Percentiles rank a stretch among this genome's conserved stretches.
phyloP scores from a whole-genome alignment of 1,284 basidiomycete species.

The Leccinum variabile region DNA sequence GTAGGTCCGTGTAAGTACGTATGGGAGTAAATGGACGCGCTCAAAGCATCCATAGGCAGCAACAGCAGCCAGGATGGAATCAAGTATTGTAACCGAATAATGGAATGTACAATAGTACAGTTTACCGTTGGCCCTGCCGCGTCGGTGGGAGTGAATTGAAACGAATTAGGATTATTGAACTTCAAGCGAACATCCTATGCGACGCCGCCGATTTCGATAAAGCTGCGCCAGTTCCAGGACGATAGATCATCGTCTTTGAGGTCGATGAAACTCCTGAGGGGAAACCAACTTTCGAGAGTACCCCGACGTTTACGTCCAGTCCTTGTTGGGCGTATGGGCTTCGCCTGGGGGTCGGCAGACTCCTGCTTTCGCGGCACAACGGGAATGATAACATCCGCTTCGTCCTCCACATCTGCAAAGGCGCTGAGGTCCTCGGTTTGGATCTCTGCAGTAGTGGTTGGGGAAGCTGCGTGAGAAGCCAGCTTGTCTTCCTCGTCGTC shows the following conservation, averaged over 20 bases:
- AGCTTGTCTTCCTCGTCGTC: slow-evolving; percentile 57
- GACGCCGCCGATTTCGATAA: slow-evolving; percentile 55
- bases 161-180: background rate
- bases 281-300: slow-evolving; percentile 46
- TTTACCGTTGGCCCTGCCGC: slow-evolving; percentile 11
- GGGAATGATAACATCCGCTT: slow-evolving; percentile 26
- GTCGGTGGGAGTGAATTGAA: background rate
- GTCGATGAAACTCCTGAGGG: slow-evolving; percentile 63
- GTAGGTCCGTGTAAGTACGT: slow-evolving; percentile 27
- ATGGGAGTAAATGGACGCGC: slow-evolving; percentile 13
- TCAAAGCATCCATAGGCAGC: slow-evolving; percentile 4
- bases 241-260: slow-evolving; percentile 50
- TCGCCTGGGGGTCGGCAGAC: background rate
- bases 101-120: slow-evolving; percentile 18
- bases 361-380: slow-evolving; percentile 3
- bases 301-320: slow-evolving; percentile 34
- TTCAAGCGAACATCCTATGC: slow-evolving; percentile 9
- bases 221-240: slow-evolving; percentile 57
- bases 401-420: slow-evolving; percentile 36
- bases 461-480: background rate
- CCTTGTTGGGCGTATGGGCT: slow-evolving; percentile 5
- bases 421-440: slow-evolving; percentile 20
- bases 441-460: background rate
- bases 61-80: background rate
- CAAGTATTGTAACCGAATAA: slow-evolving; percentile 17